Evolutionary conservation across 345 rosid species (phyloP).

Genomic region (Eucalyptus sp.): DNA sequence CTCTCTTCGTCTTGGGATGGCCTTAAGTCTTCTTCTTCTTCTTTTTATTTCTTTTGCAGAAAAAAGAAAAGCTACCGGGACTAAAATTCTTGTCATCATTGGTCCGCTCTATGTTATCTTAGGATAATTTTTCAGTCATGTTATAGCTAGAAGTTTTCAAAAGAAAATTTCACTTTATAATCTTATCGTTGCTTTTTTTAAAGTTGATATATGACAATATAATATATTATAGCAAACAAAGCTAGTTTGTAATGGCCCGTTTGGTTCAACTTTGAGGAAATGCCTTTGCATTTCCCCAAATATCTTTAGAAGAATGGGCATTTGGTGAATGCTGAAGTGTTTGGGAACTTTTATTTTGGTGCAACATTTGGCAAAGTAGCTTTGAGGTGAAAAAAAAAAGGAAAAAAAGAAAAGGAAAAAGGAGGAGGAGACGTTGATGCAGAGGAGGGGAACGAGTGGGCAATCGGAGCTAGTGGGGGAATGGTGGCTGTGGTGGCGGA

Average conservation of each 20-base stretch:
- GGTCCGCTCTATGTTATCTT: not conserved
- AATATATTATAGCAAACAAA: not conserved
- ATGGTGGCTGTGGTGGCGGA: too few relatives aligned
- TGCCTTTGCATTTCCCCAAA: too few relatives aligned
- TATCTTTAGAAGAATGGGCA: too few relatives aligned
- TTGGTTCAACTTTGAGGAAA: too few relatives aligned
- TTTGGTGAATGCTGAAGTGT: too few relatives aligned
- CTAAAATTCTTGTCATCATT: not conserved
- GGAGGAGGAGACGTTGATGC: too few relatives aligned
- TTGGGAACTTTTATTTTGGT: too few relatives aligned
- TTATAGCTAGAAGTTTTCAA: not conserved
- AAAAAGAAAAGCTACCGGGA: not conserved
- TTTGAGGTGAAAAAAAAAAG: too few relatives aligned
- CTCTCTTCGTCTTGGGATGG: not conserved
- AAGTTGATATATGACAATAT: not conserved
- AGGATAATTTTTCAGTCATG: not conserved
- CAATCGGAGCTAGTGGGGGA: too few relatives aligned
- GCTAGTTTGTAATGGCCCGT: not conserved
- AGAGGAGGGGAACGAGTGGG: too few relatives aligned
- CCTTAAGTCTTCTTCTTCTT: not conserved
- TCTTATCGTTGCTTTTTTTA: not conserved
- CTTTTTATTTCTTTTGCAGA: not conserved
- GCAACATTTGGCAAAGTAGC: too few relatives aligned
- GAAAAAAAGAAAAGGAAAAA: too few relatives aligned
- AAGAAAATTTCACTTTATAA: not conserved